phyloP scores from a whole-genome alignment of 176 grass and related monocot genomes.

The Oryza brachyantha region DNA sequence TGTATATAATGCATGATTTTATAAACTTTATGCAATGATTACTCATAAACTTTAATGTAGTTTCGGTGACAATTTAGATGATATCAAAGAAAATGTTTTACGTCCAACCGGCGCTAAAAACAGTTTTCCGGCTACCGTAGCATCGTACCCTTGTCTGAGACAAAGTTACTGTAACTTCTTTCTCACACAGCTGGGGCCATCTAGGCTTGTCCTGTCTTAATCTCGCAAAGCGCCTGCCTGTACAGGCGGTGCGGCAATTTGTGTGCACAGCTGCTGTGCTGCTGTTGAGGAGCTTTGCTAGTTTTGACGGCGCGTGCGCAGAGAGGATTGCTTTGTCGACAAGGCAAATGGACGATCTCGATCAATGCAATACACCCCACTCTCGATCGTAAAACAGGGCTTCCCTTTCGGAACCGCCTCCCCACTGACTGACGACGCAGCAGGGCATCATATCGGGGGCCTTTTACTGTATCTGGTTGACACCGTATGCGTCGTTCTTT shows the following conservation, averaged over 20 bases:
- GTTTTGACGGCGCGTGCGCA: neutral
- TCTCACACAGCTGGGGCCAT: neutral
- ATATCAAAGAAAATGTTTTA: too few species aligned
- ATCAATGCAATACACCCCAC: too few species aligned
- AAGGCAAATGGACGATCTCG: neutral
- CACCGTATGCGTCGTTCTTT: neutral
- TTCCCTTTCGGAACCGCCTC: neutral
- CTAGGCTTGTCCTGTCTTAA: neutral
- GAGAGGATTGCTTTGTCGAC: neutral
- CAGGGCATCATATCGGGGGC: neutral
- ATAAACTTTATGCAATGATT: too few species aligned
- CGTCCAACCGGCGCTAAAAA: too few species aligned
- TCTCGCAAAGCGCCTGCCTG: neutral
- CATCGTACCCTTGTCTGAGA: neutral
- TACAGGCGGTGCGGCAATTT: neutral
- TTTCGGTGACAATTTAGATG: too few species aligned
- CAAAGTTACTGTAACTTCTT: neutral
- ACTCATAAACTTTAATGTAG: too few species aligned
- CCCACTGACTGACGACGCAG: neutral
- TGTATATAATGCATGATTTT: too few species aligned
- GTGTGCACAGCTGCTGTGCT: neutral
- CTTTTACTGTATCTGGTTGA: neutral
- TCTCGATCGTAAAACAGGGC: neutral
- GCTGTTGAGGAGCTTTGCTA: neutral
- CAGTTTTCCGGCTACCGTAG: too few species aligned